Conservation (phyloP, 345 rosid genomes). For the Rhizophora mangle region DNA sequence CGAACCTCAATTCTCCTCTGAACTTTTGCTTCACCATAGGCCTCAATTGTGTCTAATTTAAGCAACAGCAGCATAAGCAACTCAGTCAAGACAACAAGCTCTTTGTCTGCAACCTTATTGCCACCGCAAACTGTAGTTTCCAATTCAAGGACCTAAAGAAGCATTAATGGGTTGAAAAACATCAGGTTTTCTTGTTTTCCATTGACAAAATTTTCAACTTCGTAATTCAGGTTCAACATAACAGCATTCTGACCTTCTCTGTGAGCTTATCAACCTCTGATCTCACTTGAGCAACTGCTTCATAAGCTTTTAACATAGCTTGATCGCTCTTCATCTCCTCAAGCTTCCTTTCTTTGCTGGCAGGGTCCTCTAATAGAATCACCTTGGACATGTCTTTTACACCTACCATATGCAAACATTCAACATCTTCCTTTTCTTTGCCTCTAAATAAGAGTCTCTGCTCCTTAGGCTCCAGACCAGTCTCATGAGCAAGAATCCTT, state of each 20-base stretch:
- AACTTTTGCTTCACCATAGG: constrained; percentile 50
- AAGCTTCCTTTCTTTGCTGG: constrained; percentile 51
- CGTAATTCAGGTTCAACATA: neutral
- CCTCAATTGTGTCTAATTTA: constrained; percentile 43
- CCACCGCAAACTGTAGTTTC: constrained; percentile 34
- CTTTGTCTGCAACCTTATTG: constrained; percentile 35
- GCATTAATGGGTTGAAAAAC: constrained; percentile 2
- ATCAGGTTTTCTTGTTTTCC: neutral
- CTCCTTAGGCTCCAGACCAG: constrained; percentile 47
- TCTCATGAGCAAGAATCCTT: constrained; percentile 35
- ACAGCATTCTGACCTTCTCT: constrained; percentile 34
- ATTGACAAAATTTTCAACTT: neutral
- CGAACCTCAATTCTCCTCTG: constrained; percentile 49
- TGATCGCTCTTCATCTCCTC: constrained; percentile 39
- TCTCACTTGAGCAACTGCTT: constrained; percentile 40
- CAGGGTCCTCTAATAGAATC: constrained; percentile 49
- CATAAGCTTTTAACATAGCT: constrained; percentile 28
- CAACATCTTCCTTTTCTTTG: constrained; percentile 48
- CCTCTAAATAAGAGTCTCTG: constrained; percentile 50
- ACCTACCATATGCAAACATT: constrained; percentile 50
- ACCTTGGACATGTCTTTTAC: constrained; percentile 48
- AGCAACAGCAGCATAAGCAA: constrained; percentile 47
- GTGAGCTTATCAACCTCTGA: constrained; percentile 46
- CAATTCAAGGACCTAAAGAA: constrained; percentile 40
- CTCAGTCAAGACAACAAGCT: constrained; percentile 42